Conservation (phyloP, 163 green algal genomes). For the Chlamydomonas reinhardtii region DNA sequence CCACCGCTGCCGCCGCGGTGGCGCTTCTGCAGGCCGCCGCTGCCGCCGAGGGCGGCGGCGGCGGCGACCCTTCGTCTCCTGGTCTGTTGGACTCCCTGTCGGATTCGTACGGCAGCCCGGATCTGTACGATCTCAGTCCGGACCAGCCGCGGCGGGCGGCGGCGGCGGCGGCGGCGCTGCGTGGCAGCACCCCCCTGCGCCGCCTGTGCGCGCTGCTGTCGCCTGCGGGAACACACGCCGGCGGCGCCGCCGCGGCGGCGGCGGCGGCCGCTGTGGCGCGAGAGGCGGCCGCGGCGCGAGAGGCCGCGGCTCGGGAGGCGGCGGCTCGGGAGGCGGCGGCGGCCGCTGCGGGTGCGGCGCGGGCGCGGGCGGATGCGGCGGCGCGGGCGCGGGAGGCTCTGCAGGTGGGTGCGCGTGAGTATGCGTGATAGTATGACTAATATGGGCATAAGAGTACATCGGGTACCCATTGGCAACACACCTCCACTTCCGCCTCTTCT, state of each 20-base stretch:
- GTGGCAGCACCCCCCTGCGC: no score
- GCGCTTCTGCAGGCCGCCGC: not conserved
- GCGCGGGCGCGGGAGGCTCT: constrained; percentile 5
- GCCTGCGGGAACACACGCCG: not conserved
- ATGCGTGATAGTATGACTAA: no score
- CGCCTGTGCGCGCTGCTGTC: not conserved
- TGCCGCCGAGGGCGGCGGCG: no score
- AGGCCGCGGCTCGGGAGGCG: not conserved
- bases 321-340: not conserved
- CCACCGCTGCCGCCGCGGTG: not conserved
- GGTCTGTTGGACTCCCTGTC: not conserved
- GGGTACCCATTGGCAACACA: no score
- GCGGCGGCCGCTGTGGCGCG: not conserved
- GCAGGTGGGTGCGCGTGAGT: constrained; percentile 16
- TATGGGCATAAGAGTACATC: no score
- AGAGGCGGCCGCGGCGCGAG: not conserved
- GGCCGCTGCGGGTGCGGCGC: not conserved
- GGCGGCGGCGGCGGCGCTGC: not conserved
- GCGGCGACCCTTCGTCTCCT: no score
- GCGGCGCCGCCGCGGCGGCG: not conserved
- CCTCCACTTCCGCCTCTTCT: no score
- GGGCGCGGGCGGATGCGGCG: not conserved
- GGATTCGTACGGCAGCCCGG: not conserved
- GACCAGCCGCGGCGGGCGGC: not conserved
- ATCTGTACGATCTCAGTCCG: not conserved